Evolutionary conservation across 2,329 filamentous ascomycete genomes (phyloP).

Genomic region (Aspergillus pseudoterreus): DNA sequence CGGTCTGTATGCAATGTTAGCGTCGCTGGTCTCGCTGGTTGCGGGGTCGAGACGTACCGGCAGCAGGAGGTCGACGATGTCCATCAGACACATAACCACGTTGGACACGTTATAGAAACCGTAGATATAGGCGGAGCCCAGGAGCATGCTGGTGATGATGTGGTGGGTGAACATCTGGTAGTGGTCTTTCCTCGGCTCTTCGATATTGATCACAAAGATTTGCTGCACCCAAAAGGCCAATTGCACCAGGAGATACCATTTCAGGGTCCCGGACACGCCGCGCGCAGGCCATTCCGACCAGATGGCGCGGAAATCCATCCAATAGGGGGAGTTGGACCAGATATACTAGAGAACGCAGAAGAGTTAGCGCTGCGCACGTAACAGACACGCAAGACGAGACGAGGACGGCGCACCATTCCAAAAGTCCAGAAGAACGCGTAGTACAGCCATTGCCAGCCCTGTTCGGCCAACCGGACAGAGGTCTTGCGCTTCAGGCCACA

Average conservation of each 20-base stretch:
- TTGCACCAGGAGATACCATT: constrained; percentile 86
- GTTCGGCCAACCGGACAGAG: constrained; percentile 82
- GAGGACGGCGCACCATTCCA: constrained; percentile 63
- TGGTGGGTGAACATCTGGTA: constrained; percentile 96
- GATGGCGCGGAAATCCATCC: constrained; percentile 69
- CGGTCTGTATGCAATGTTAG: constrained; percentile 54
- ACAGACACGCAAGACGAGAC: background rate
- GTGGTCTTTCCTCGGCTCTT: constrained; percentile 90
- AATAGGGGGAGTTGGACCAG: constrained; percentile 73
- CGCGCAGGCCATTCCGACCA: constrained; percentile 84
- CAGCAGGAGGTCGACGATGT: constrained; percentile 83
- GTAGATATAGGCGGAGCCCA: constrained; percentile 80
- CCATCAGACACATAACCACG: constrained; percentile 87
- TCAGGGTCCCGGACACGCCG: constrained; percentile 69
- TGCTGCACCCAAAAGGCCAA: constrained; percentile 93
- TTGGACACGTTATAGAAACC: constrained; percentile 84
- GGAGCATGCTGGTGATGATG: constrained; percentile 77
- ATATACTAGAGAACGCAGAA: constrained; percentile 60
- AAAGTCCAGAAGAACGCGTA: constrained; percentile 76
- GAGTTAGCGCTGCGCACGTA: background rate
- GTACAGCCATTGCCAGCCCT: constrained; percentile 87
- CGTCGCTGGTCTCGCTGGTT: background rate
- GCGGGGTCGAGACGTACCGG: constrained; percentile 56
- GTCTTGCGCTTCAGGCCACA: constrained; percentile 76
- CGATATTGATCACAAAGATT: constrained; percentile 89